Evolutionary conservation across 2,329 filamentous ascomycete genomes (phyloP), one percentile per base, ranked within the genome.

Genomic region (Cylindrodendrum hubeiense): DNA sequence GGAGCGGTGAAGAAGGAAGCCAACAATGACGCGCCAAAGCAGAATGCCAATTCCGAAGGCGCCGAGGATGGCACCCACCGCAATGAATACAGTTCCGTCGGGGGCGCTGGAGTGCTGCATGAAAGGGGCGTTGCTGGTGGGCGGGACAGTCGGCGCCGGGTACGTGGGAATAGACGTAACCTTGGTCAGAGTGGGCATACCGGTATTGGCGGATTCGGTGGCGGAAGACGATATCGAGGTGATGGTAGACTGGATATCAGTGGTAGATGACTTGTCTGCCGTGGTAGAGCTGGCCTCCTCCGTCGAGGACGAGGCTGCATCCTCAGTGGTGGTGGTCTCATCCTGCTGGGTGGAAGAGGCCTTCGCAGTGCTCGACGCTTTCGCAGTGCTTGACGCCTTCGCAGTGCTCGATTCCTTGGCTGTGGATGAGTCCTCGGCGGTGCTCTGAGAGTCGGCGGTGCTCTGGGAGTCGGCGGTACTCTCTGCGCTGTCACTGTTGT

Each of bases 41-140:
- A 99, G 85, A 47, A 98, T 89, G n/a, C 90, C 90, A 9, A 94
- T 83, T 12, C 90, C 93, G 68, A 98, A 89, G 70, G 94, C 91
- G 17, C 93, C 96, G 7, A 99, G 87, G 28, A 94, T 91, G 26
- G 94, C 92, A 49, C 96, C 96, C 1, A 98, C 96, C 22, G 90
- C 92, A 74, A 99, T 99, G 82, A 99, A 99, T 64, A 99, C 92
- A 4, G 95, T 98, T 59, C 96, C 96, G 75, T 98, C 93, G 3
- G 96, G 96, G 12, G 95, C 85, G 57, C 82, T 90, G 1, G 94
- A 97, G 74, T 91, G 90, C 76, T 95, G 91, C 93, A 98, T 97
- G 78, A 93, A 99, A 17, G 95, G 94, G 5, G 96, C 96, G 75
- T 91, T 89, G 41, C 88, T 86, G 3, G 93, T 97, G 26, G 94